These are phyloP conservation scores for Stylosanthes scabra DNA, from an alignment of 331 rosid genomes.

Conservation along the genomic window DNA sequence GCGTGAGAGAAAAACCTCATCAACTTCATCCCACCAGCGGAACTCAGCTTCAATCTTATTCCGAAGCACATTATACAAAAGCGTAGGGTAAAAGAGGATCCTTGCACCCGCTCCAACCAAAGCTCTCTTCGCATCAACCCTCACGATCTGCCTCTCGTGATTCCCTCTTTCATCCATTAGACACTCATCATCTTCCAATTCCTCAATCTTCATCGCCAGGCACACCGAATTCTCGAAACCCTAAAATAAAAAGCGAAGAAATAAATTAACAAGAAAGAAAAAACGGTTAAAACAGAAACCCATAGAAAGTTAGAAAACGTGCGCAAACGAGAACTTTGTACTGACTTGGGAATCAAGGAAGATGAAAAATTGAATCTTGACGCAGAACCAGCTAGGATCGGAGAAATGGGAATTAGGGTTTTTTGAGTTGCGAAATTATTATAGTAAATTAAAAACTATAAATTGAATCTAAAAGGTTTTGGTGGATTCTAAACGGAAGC, in stretches of 20 bases:
- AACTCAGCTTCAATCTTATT: conserved; percentile 94
- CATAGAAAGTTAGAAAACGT: neutral
- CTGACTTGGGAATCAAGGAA: conserved; percentile 30
- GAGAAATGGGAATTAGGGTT: conserved; percentile 25
- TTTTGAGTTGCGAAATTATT: neutral
- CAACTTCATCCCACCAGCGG: conserved; percentile 99
- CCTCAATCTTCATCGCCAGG: conserved; percentile 82
- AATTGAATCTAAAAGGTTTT: neutral
- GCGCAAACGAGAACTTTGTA: conserved; percentile 1
- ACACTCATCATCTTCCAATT: conserved; percentile 68
- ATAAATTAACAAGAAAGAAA: neutral
- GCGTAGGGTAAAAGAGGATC: conserved; percentile 94
- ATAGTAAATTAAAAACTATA: neutral
- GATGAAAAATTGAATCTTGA: conserved; percentile 25
- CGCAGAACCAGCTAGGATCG: conserved; percentile 22
- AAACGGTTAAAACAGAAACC: conserved; percentile 3
- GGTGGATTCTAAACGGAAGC: neutral
- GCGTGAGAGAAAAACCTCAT: conserved; percentile 69
- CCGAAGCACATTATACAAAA: conserved; percentile 94
- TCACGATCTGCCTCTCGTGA: conserved; percentile 62
- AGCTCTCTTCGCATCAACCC: conserved; percentile 86
- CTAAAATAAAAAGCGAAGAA: conserved; percentile 29
- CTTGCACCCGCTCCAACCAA: conserved; percentile 98
- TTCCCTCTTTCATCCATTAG: conserved; percentile 41
- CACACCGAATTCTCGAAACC: conserved; percentile 33